Conservation (phyloP, 495 filamentous ascomycete genomes). For the Xylaria intraflava region DNA sequence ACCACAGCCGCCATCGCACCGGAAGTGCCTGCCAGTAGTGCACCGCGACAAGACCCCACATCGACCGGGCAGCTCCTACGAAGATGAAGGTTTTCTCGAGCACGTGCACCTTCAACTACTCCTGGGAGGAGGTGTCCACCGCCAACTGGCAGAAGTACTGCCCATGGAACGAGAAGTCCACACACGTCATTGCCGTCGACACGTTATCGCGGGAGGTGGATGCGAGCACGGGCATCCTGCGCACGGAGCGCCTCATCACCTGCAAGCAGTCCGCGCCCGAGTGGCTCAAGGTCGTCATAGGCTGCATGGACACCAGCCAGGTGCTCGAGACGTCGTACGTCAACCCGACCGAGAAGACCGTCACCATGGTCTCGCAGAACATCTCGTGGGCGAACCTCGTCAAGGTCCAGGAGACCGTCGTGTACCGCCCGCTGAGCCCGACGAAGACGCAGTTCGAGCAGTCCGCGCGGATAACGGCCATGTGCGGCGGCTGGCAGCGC, state of each 20-base stretch:
- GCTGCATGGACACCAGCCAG: slow-evolving; percentile 64
- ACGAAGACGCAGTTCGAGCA: slow-evolving; percentile 75
- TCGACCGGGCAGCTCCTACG: neutral
- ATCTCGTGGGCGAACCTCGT: slow-evolving; percentile 84
- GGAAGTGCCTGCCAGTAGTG: too few relatives aligned
- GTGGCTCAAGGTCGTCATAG: slow-evolving; percentile 74
- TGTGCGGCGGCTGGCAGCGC: slow-evolving; percentile 94
- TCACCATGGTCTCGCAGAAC: slow-evolving; percentile 91
- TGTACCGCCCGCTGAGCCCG: slow-evolving; percentile 62
- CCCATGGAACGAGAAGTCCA: slow-evolving; percentile 93
- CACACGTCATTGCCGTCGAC: slow-evolving; percentile 91
- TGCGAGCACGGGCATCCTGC: slow-evolving; percentile 74
- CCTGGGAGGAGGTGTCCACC: slow-evolving; percentile 98
- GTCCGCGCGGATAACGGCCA: slow-evolving; percentile 82
- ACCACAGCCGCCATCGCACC: neutral
- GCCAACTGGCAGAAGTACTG: slow-evolving; percentile 99
- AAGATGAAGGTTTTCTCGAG: slow-evolving; percentile 94
- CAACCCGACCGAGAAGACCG: slow-evolving; percentile 68
- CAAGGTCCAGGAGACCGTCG: slow-evolving; percentile 80
- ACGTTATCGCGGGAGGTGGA: slow-evolving; percentile 81
- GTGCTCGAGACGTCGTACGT: slow-evolving; percentile 96
- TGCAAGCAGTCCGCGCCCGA: slow-evolving; percentile 84
- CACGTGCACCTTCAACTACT: slow-evolving; percentile 85
- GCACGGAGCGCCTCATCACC: slow-evolving; percentile 94
- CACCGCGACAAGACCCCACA: neutral